Percentiles rank a stretch among this genome's conserved stretches.
Conservation (phyloP, 306 rosid genomes). For the Sesbania bispinosa region DNA sequence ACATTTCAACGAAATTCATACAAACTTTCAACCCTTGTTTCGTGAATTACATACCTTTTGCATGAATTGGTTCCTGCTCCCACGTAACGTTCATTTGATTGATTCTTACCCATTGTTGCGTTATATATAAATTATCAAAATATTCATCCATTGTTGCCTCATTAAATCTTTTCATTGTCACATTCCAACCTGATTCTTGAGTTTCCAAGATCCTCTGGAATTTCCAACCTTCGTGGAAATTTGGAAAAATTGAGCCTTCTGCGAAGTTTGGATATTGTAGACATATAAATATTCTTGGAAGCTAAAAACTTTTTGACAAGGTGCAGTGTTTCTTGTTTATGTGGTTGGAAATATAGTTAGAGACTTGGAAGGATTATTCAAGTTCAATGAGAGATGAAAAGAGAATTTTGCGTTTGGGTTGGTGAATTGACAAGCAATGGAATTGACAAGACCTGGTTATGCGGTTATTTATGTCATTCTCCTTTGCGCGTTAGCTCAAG, state of each 20-base stretch:
- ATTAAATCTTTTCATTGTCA: background rate
- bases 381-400: constrained; percentile 71
- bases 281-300: constrained; percentile 15
- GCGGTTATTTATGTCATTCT: constrained; percentile 56
- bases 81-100: constrained; percentile 35
- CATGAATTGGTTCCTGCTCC: constrained; percentile 22
- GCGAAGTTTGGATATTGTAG: constrained; percentile 15
- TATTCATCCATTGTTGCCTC: background rate
- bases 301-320: constrained; percentile 7
- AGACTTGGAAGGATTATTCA: background rate
- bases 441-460: constrained; percentile 50
- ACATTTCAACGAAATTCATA: background rate
- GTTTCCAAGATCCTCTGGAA: constrained; percentile 25
- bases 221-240: constrained; percentile 18
- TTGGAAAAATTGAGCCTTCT: constrained; percentile 2
- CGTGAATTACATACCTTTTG: no score
- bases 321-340: background rate
- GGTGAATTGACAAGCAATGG: constrained; percentile 45
- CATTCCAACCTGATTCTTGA: constrained; percentile 22
- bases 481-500: constrained; percentile 63
- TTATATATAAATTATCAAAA: background rate
- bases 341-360: constrained; percentile 14
- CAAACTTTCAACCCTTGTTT: constrained; percentile 17
- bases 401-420: constrained; percentile 17
- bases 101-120: background rate